These are phyloP conservation scores for Plasmodium coatneyi DNA, from an alignment of 169 alveolate genomes.

Conservation along the genomic window DNA sequence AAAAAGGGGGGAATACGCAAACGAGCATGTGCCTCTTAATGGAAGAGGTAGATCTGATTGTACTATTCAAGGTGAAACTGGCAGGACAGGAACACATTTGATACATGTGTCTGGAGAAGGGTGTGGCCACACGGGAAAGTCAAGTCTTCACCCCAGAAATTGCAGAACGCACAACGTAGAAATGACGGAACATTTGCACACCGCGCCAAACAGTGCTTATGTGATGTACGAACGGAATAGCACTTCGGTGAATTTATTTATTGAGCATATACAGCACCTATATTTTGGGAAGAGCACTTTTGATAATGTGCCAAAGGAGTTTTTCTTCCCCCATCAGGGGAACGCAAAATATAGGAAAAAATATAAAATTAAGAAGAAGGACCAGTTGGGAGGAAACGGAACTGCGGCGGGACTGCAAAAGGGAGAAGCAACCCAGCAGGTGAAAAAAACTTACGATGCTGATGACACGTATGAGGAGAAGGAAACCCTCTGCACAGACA, in stretches of 20 bases:
- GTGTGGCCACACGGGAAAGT: background rate
- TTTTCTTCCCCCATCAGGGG: background rate
- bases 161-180: background rate
- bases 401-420: background rate
- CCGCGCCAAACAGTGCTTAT: background rate
- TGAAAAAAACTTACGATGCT: background rate
- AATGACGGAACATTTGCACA: background rate
- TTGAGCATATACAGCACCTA: constrained; percentile 69
- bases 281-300: constrained; percentile 28
- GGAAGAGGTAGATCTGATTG: background rate
- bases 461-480: background rate
- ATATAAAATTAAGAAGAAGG: background rate
- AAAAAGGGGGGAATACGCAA: background rate
- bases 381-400: background rate
- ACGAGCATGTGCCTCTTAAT: background rate
- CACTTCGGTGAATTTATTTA: constrained; percentile 26
- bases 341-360: background rate
- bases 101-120: background rate
- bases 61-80: background rate
- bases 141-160: background rate
- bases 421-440: background rate
- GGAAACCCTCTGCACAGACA: background rate
- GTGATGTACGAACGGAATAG: constrained; percentile 20
- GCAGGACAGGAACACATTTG: background rate
- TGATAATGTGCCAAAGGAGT: background rate